phyloP scores from a whole-genome alignment of 2,329 filamentous ascomycete genomes.

The Ophiostoma sp. region DNA sequence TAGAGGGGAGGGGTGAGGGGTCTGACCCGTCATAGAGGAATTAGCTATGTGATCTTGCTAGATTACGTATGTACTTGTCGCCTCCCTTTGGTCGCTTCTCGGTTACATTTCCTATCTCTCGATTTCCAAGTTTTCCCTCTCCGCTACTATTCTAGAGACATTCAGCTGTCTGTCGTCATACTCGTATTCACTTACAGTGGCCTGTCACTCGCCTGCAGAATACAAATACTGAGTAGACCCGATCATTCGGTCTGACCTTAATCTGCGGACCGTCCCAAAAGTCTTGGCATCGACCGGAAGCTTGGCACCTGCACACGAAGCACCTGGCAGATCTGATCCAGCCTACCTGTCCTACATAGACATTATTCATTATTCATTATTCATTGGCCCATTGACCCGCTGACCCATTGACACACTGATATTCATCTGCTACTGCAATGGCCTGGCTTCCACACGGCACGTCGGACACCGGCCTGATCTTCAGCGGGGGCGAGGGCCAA shows the following conservation, averaged over 20 bases:
- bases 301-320: conserved; percentile 3
- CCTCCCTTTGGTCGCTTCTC: not conserved
- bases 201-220: not conserved
- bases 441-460: conserved; percentile 34
- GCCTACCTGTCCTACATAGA: not conserved
- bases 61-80: not conserved
- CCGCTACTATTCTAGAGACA: not conserved
- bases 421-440: conserved; percentile 19
- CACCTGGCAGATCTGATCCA: not conserved
- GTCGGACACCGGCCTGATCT: conserved; percentile 30
- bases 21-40: not conserved
- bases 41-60: not conserved
- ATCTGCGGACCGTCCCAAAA: not conserved
- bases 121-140: not conserved
- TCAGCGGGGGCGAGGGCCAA: conserved; percentile 30
- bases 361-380: too few relatives aligned
- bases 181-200: not conserved
- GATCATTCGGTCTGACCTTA: not conserved
- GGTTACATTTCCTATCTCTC: not conserved
- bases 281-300: not conserved
- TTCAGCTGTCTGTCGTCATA: not conserved
- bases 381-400: too few relatives aligned
- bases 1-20: conserved; percentile 4
- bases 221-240: not conserved
- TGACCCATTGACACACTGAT: not conserved